Percentiles rank a stretch among this genome's conserved stretches.
Evolutionary conservation across 495 filamentous ascomycete genomes (phyloP).

Genomic region (Penicillium argentinense): DNA sequence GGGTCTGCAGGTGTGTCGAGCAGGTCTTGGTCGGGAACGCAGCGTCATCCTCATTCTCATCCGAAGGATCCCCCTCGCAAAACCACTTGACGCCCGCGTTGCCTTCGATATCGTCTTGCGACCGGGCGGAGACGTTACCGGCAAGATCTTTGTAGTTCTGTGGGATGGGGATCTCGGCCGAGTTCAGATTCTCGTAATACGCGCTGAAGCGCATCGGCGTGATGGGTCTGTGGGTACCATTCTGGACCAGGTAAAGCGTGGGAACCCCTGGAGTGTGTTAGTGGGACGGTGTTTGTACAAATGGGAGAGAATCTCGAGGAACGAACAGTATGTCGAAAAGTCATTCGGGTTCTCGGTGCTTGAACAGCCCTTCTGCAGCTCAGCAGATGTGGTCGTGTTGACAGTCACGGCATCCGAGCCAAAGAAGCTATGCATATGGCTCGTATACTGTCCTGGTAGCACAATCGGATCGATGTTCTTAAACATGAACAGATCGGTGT

Average conservation of each 20-base stretch:
- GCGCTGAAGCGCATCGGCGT: constrained; percentile 20
- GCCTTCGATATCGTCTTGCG: constrained; percentile 10
- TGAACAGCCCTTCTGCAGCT: constrained; percentile 21
- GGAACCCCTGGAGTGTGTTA: constrained; percentile 14
- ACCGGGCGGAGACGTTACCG: constrained; percentile 16
- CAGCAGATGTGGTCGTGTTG: constrained; percentile 14
- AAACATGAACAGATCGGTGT: constrained; percentile 17
- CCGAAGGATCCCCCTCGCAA: constrained; percentile 14
- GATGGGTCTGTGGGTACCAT: constrained; percentile 13
- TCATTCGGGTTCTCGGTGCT: constrained; percentile 21
- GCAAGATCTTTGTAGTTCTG: constrained; percentile 19
- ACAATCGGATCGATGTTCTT: constrained; percentile 25
- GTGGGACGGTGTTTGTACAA: background rate
- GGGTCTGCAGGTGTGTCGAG: constrained; percentile 15
- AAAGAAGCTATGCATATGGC: constrained; percentile 27
- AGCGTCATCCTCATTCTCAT: constrained; percentile 5
- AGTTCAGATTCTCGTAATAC: constrained; percentile 14
- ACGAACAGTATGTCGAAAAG: constrained; percentile 20
- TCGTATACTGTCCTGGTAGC: constrained; percentile 18
- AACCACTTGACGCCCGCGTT: constrained; percentile 19
- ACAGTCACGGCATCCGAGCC: constrained; percentile 21
- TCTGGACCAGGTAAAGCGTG: constrained; percentile 19
- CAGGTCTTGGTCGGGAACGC: constrained; percentile 18
- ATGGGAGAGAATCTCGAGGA: too few relatives aligned
- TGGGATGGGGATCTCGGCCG: constrained; percentile 17